Conservation (phyloP, 225 moss, liverwort and hornwort genomes). For the Marchantia paleacea region DNA sequence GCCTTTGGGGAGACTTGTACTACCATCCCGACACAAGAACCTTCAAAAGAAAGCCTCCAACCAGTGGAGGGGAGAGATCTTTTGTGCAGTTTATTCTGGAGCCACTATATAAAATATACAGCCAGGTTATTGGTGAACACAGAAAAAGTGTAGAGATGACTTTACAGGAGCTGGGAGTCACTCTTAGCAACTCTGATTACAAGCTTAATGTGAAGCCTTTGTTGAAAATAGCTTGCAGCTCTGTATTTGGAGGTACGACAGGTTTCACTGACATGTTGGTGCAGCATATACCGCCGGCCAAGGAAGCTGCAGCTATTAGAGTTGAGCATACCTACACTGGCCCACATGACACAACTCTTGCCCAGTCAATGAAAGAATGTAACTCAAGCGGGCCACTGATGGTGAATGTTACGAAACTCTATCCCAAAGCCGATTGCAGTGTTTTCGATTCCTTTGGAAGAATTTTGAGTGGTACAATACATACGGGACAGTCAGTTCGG, state of each 20-base stretch:
- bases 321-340: slow-evolving; percentile 93
- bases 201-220: slow-evolving; percentile 96
- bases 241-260: slow-evolving; percentile 84
- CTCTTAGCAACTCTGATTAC: slow-evolving; percentile 79
- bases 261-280: slow-evolving; percentile 99
- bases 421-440: slow-evolving; percentile 90
- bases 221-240: slow-evolving; percentile 85
- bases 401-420: slow-evolving; percentile 93
- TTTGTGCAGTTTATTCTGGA: slow-evolving; percentile 97
- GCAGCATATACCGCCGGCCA: slow-evolving; percentile 86
- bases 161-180: slow-evolving; percentile 80
- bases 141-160: slow-evolving; percentile 85
- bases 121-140: slow-evolving; percentile 97
- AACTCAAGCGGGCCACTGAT: slow-evolving; percentile 80
- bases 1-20: slow-evolving; percentile 93
- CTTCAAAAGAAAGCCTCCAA: slow-evolving; percentile 72
- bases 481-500: slow-evolving; percentile 85
- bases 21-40: slow-evolving; percentile 72
- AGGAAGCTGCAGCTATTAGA: slow-evolving; percentile 72
- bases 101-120: slow-evolving; percentile 92
- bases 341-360: slow-evolving; percentile 66
- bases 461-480: slow-evolving; percentile 87
- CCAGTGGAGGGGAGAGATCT: slow-evolving; percentile 84
- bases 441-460: slow-evolving; percentile 95
- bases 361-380: slow-evolving; percentile 84